phyloP scores from a whole-genome alignment of 2,329 filamentous ascomycete species.

The Zalaria obscura region DNA sequence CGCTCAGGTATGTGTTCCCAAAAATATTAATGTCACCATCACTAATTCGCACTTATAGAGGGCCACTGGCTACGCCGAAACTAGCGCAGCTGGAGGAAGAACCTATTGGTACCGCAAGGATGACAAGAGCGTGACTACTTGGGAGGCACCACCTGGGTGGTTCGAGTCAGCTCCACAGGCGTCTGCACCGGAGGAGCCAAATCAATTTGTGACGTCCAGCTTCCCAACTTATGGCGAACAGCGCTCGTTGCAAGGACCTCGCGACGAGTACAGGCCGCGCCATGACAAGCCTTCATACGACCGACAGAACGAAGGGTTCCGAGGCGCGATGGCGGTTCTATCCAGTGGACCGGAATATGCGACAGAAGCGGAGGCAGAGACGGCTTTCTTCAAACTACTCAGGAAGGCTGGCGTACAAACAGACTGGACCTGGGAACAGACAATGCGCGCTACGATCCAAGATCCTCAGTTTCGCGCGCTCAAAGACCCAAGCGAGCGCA shows the following conservation, averaged over 20 bases:
- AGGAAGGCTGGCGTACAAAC: conserved; percentile 73
- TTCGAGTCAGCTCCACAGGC: no score
- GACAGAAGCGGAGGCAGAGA: conserved; percentile 75
- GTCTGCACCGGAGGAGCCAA: no score
- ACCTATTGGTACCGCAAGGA: conserved; percentile 92
- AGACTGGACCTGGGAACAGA: conserved; percentile 87
- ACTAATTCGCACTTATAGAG: conserved; percentile 48
- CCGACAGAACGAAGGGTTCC: conserved; percentile 15
- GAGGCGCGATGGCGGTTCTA: conserved; percentile 18
- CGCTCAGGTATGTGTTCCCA: conserved; percentile 48
- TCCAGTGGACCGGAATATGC: conserved; percentile 52
- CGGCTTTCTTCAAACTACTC: conserved; percentile 82
- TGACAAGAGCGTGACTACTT: conserved; percentile 71
- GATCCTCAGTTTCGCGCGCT: conserved; percentile 88
- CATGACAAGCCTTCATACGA: conserved; percentile 16
- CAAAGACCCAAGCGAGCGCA: conserved; percentile 82
- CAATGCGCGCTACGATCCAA: conserved; percentile 71
- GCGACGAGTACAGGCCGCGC: conserved; percentile 12
- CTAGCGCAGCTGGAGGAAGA: conserved; percentile 69
- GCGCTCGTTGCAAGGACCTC: conserved; percentile 28
- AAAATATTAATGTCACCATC: conserved; percentile 51
- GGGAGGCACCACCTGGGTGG: conserved; percentile 59
- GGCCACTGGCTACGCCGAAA: conserved; percentile 61
- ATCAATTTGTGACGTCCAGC: conserved; percentile 19
- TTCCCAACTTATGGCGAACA: conserved; percentile 18